Evolutionary conservation across 1,284 basidiomycete species (phyloP).

Genomic region (Leccinum pachyderme): DNA sequence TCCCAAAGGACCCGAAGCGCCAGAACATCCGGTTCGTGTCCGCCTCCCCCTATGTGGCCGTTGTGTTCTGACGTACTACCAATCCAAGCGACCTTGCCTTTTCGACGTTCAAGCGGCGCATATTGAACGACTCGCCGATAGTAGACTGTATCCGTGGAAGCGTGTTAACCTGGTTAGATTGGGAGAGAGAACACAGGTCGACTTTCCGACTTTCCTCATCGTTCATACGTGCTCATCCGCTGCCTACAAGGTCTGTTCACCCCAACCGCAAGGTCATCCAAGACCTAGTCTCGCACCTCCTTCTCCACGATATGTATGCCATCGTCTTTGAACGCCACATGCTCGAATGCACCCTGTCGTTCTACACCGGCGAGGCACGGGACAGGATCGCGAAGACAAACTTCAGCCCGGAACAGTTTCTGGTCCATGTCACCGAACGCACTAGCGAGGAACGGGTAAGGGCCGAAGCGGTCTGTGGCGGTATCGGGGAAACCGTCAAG

Average conservation of each 20-base stretch:
- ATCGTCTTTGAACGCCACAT: conserved; percentile 54
- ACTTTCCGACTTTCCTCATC: conserved; percentile 7
- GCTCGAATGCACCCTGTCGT: conserved; percentile 46
- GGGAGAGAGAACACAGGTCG: conserved; percentile 53
- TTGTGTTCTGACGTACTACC: not conserved
- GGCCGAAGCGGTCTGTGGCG: conserved; percentile 45
- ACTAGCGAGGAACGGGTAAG: conserved; percentile 58
- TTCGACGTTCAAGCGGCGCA: conserved; percentile 43
- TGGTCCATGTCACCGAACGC: conserved; percentile 47
- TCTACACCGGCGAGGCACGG: conserved; percentile 54
- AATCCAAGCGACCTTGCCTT: conserved; percentile 51
- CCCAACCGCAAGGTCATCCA: conserved; percentile 39
- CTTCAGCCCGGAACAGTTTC: conserved; percentile 53
- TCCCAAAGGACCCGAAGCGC: conserved; percentile 37
- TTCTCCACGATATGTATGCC: conserved; percentile 53
- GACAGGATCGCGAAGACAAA: conserved; percentile 38
- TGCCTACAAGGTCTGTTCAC: conserved; percentile 27
- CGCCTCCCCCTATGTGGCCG: not conserved
- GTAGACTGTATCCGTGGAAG: conserved; percentile 45
- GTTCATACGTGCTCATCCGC: conserved; percentile 4
- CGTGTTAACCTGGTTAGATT: conserved; percentile 54
- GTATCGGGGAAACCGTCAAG: conserved; percentile 42
- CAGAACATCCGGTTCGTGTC: conserved; percentile 42
- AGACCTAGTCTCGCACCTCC: conserved; percentile 52
- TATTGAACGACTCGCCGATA: conserved; percentile 53